phyloP scores from a whole-genome alignment of 2,329 filamentous ascomycete genomes.

The Alternaria sp. region DNA sequence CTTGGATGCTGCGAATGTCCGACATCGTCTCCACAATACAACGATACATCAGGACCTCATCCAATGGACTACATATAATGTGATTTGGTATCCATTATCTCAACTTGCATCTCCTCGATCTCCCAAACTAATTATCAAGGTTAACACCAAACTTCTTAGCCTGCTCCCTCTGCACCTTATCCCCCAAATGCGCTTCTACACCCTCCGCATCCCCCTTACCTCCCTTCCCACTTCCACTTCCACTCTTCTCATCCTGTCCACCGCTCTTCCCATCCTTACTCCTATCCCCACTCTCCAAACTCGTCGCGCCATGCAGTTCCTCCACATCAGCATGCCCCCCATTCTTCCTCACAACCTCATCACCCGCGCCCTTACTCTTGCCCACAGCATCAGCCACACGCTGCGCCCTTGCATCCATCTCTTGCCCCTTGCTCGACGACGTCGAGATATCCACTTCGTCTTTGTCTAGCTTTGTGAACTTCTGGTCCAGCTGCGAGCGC shows the following conservation, averaged over 20 bases:
- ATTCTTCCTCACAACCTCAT: neutral
- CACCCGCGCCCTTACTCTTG: neutral
- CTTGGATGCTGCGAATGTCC: neutral
- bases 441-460: slow-evolving; percentile 11
- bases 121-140: neutral
- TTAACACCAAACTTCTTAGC: slow-evolving; percentile 24
- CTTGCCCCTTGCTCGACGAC: neutral
- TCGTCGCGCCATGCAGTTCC: slow-evolving; percentile 10
- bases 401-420: neutral
- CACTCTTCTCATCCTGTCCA: neutral
- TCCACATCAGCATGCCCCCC: slow-evolving; percentile 16
- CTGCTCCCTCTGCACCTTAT: slow-evolving; percentile 12
- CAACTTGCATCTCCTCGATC: neutral
- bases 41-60: neutral
- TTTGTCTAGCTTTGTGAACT: slow-evolving; percentile 12
- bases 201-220: neutral
- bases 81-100: neutral
- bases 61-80: neutral
- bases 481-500: slow-evolving; percentile 5
- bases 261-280: neutral
- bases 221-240: neutral
- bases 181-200: neutral
- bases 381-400: slow-evolving; percentile 1
- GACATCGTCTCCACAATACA: neutral
- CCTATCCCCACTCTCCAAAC: neutral